Evolutionary conservation across 805 yeast species (phyloP).

Genomic region (Teunomyces cretensis): DNA sequence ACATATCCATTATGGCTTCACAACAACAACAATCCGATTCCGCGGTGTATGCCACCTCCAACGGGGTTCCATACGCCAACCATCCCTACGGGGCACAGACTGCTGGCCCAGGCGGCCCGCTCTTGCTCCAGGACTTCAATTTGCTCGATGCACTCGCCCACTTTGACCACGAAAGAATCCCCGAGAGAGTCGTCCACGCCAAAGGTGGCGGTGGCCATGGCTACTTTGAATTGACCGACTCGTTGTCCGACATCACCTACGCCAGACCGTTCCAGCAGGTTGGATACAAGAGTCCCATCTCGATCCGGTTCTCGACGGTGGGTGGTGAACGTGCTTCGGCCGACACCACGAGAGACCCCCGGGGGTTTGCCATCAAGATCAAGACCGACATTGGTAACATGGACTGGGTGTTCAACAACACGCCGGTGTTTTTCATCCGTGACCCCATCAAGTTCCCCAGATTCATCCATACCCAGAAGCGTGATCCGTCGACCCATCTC

Average conservation of each 20-base stretch:
- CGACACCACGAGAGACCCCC: conserved; percentile 83
- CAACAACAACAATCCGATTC: conserved; percentile 6
- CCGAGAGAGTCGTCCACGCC: conserved; percentile 92
- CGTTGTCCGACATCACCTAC: conserved; percentile 60
- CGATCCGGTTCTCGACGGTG: conserved; percentile 80
- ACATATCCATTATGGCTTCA: not conserved
- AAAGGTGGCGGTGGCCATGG: conserved; percentile 93
- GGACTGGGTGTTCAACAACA: conserved; percentile 84
- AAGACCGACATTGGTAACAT: conserved; percentile 83
- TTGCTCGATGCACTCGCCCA: conserved; percentile 81
- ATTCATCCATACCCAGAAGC: conserved; percentile 86
- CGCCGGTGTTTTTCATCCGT: conserved; percentile 81
- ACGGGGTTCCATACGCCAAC: conserved; percentile 52
- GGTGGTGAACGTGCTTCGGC: conserved; percentile 85
- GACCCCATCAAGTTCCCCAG: conserved; percentile 86
- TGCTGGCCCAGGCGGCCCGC: conserved; percentile 73
- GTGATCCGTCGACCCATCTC: conserved; percentile 65
- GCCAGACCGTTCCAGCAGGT: conserved; percentile 69
- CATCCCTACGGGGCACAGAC: conserved; percentile 75
- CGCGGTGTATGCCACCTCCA: conserved; percentile 46
- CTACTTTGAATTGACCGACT: conserved; percentile 78
- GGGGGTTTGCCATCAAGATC: conserved; percentile 79
- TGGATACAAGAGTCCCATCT: conserved; percentile 77
- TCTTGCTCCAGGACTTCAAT: conserved; percentile 77
- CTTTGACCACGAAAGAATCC: conserved; percentile 86